These are phyloP conservation scores for Closterium sp. DNA, from an alignment of 139 green algal species.

Conservation along the genomic window DNA sequence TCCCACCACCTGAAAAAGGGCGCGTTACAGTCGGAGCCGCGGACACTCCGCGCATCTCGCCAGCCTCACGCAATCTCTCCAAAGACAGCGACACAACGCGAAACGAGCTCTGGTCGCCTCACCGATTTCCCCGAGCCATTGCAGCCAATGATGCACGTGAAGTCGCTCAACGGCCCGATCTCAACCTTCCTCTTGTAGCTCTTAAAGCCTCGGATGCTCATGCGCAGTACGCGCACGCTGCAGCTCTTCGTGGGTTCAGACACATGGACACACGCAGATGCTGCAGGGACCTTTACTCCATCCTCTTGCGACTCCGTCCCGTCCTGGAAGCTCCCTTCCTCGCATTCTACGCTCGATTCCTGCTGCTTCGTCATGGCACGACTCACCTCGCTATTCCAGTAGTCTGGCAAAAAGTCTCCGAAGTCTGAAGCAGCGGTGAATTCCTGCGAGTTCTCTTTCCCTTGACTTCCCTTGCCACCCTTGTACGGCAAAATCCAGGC, in stretches of 20 bases:
- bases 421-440: too few species aligned
- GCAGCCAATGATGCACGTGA: slow-evolving; percentile 31
- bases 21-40: background rate
- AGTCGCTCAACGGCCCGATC: slow-evolving; percentile 13
- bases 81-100: background rate
- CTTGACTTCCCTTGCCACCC: too few species aligned
- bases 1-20: slow-evolving; percentile 4
- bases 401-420: too few species aligned
- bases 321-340: background rate
- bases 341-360: background rate
- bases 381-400: too few species aligned
- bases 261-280: background rate
- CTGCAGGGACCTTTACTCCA: too few species aligned
- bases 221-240: background rate
- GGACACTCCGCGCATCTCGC: background rate
- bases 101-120: background rate
- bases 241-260: background rate
- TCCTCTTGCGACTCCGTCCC: background rate
- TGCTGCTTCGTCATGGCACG: background rate
- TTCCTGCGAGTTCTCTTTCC: too few species aligned
- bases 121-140: slow-evolving; percentile 31
- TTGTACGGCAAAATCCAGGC: too few species aligned
- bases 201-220: slow-evolving; percentile 28
- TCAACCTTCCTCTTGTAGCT: slow-evolving; percentile 14
- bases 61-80: background rate